phyloP scores from a whole-genome alignment of 2,329 filamentous ascomycete species.

The Calonectria pauciramosa region DNA sequence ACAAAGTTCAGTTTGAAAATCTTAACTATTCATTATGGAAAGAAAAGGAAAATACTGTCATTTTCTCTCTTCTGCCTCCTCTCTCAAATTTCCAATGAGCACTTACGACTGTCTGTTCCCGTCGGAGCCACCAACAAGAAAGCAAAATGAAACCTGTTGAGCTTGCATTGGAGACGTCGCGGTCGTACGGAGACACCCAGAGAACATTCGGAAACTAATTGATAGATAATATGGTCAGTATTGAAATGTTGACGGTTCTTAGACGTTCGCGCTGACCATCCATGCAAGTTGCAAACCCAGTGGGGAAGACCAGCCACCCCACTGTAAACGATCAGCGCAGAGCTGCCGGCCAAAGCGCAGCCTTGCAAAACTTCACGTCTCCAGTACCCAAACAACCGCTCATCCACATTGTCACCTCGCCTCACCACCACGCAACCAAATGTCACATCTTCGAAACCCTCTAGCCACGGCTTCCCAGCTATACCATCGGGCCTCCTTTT shows the following conservation, averaged over 20 bases:
- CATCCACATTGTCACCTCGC: background rate
- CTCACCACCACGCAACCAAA: conserved; percentile 43
- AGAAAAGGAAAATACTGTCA: background rate
- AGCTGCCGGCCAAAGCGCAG: conserved; percentile 24
- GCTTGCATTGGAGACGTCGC: background rate
- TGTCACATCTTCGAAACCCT: conserved; percentile 77
- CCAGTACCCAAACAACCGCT: conserved; percentile 16
- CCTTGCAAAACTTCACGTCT: conserved; percentile 39
- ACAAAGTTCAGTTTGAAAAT: background rate
- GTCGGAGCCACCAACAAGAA: background rate
- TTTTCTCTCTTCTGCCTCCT: background rate
- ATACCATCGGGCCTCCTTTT: conserved; percentile 66
- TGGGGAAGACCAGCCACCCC: conserved; percentile 7
- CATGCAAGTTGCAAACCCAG: conserved; percentile 1
- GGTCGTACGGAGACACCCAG: background rate
- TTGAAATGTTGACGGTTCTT: background rate
- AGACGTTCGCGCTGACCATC: background rate
- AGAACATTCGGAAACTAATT: background rate
- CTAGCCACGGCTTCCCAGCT: conserved; percentile 81
- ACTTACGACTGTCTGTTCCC: background rate
- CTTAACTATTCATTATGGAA: background rate
- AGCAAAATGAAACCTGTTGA: background rate
- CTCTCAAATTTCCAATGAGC: background rate
- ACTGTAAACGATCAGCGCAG: background rate
- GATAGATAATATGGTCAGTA: background rate